Conservation (phyloP, 441 rosid genomes). For the Pelargonium fulgidum region DNA sequence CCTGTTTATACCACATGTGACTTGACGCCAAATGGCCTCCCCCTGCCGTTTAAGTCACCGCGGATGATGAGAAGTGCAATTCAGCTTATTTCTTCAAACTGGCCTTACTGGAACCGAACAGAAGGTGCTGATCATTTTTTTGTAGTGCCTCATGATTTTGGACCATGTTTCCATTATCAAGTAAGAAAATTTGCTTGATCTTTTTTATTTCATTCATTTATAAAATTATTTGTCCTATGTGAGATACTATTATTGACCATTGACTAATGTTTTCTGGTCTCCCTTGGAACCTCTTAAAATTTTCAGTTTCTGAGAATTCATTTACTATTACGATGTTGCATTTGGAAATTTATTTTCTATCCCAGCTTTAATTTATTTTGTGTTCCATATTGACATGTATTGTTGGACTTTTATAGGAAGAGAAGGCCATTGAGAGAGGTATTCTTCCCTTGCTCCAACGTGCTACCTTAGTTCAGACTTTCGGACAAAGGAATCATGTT, state of each 20-base stretch:
- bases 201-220: not conserved
- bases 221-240: not conserved
- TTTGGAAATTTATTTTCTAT: slow-evolving; percentile 10
- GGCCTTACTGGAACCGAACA: slow-evolving; percentile 77
- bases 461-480: slow-evolving; percentile 72
- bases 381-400: not conserved
- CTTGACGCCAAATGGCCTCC: slow-evolving; percentile 68
- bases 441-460: slow-evolving; percentile 62
- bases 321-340: not conserved
- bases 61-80: slow-evolving; percentile 81
- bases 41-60: slow-evolving; percentile 68
- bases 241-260: not conserved
- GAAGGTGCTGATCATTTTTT: slow-evolving; percentile 77
- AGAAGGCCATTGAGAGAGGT: slow-evolving; percentile 74
- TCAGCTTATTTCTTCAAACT: slow-evolving; percentile 70
- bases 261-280: not conserved
- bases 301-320: not conserved
- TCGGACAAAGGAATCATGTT: slow-evolving; percentile 68
- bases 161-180: slow-evolving; percentile 74
- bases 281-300: not conserved
- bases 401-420: slow-evolving; percentile 39
- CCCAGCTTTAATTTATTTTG: not conserved
- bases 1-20: slow-evolving; percentile 76
- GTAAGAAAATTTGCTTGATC: slow-evolving; percentile 22
- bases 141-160: slow-evolving; percentile 69